Conservation (phyloP, 202 grass and related monocot genomes). For the Zizania palustris region DNA sequence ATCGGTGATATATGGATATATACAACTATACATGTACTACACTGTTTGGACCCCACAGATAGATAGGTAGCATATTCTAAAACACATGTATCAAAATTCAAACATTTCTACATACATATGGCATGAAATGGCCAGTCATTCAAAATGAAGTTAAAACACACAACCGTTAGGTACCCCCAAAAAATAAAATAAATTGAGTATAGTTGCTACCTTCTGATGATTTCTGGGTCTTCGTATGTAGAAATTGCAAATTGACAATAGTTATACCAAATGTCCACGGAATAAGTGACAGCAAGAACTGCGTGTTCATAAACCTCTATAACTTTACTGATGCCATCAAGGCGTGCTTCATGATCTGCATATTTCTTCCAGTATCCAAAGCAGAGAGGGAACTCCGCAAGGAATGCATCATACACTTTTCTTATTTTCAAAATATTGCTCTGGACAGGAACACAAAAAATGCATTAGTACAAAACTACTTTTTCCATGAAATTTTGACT, state of each 20-base stretch:
- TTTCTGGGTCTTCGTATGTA: constrained; percentile 92
- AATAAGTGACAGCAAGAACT: constrained; percentile 97
- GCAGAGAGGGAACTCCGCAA: constrained; percentile 90
- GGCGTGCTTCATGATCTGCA: constrained; percentile 86
- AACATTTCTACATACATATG: constrained; percentile 34
- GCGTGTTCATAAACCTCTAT: constrained; percentile 93
- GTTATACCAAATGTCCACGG: constrained; percentile 97
- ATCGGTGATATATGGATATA: not conserved
- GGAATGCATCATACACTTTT: constrained; percentile 94
- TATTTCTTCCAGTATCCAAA: constrained; percentile 99
- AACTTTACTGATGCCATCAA: constrained; percentile 71
- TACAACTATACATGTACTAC: not conserved
- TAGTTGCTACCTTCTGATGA: constrained; percentile 72
- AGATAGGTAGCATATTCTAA: constrained; percentile 27
- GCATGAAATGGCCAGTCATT: constrained; percentile 18
- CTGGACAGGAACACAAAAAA: constrained; percentile 39
- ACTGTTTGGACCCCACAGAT: not conserved
- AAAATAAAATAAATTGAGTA: constrained; percentile 8
- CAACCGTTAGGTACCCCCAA: constrained; percentile 14
- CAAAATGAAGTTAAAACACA: constrained; percentile 45
- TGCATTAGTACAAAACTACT: constrained; percentile 32
- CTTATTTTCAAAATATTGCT: constrained; percentile 74
- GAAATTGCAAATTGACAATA: constrained; percentile 89
- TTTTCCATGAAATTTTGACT: constrained; percentile 19
- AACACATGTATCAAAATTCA: constrained; percentile 39